Evolutionary conservation across 495 filamentous ascomycete species (phyloP).

Genomic region (Clavariopsis aquatica): DNA sequence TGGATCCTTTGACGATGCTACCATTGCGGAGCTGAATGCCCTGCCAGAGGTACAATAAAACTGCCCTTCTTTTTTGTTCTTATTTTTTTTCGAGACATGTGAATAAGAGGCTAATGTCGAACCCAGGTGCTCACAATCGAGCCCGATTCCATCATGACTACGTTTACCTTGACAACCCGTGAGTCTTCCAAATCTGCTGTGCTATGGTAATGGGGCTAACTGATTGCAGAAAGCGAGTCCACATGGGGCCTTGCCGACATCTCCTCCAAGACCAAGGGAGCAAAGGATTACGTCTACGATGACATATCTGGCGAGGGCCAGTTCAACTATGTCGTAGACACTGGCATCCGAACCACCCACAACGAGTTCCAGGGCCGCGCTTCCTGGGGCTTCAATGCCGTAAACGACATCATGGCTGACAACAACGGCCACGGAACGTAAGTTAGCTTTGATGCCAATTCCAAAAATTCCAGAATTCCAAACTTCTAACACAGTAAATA

Average conservation of each 20-base stretch:
- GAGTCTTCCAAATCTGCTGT: neutral
- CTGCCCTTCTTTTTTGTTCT: no score
- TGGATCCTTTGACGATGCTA: constrained; percentile 87
- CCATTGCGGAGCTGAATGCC: constrained; percentile 86
- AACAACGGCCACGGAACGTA: constrained; percentile 88
- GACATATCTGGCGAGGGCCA: constrained; percentile 89
- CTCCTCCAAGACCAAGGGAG: constrained; percentile 81
- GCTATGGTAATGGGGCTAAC: no score
- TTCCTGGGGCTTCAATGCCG: constrained; percentile 65
- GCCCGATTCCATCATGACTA: constrained; percentile 81
- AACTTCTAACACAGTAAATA: constrained; percentile 37
- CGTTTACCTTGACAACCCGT: constrained; percentile 60
- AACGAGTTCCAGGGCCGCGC: constrained; percentile 96
- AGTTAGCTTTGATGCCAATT: no score
- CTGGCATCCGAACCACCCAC: constrained; percentile 86
- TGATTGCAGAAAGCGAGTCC: constrained; percentile 66
- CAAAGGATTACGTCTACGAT: constrained; percentile 94
- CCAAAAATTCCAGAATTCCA: neutral
- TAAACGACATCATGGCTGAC: constrained; percentile 77
- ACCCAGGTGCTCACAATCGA: constrained; percentile 89
- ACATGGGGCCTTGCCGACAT: constrained; percentile 97
- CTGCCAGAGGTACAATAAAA: constrained; percentile 86
- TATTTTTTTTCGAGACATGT: neutral
- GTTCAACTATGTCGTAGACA: constrained; percentile 97
- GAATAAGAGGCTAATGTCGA: constrained; percentile 9